Conservation (phyloP, 139 green algal species). For the Chlorella vulgaris region DNA sequence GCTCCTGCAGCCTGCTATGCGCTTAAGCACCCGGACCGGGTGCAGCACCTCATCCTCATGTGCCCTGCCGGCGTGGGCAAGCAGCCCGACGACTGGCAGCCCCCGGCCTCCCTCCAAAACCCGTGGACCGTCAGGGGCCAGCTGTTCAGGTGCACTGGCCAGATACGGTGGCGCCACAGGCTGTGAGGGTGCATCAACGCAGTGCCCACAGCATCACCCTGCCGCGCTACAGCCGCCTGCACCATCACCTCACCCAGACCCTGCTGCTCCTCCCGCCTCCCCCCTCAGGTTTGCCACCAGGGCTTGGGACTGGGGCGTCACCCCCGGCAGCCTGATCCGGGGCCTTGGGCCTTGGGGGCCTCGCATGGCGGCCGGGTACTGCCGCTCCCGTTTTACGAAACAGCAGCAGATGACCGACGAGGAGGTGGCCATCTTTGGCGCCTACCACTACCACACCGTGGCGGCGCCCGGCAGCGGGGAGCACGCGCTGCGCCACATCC, state of each 20-base stretch:
- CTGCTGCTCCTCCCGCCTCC: background rate
- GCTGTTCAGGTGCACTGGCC: slow-evolving; percentile 53
- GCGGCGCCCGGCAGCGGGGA: slow-evolving; percentile 73
- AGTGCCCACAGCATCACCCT: background rate
- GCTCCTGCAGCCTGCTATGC: slow-evolving; percentile 72
- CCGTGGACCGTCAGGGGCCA: slow-evolving; percentile 48
- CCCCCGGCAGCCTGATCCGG: slow-evolving; percentile 75
- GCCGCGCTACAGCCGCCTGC: too few species aligned
- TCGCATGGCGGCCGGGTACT: slow-evolving; percentile 55
- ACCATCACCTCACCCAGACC: background rate
- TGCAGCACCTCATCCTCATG: slow-evolving; percentile 89
- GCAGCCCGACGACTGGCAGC: slow-evolving; percentile 66
- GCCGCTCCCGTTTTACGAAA: slow-evolving; percentile 54
- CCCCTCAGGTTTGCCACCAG: slow-evolving; percentile 23
- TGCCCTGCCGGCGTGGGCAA: slow-evolving; percentile 80
- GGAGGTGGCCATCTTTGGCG: slow-evolving; percentile 15
- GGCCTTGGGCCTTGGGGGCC: slow-evolving; percentile 74
- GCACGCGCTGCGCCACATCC: slow-evolving; percentile 79
- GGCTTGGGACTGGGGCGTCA: slow-evolving; percentile 74
- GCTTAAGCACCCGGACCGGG: slow-evolving; percentile 77
- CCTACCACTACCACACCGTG: slow-evolving; percentile 67
- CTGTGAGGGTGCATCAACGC: background rate
- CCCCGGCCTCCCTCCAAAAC: slow-evolving; percentile 36
- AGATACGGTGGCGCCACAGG: too few species aligned
- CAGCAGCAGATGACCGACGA: slow-evolving; percentile 23